Evolutionary conservation across 768 basidiomycete species (phyloP).

Genomic region (Suillus lakei): DNA sequence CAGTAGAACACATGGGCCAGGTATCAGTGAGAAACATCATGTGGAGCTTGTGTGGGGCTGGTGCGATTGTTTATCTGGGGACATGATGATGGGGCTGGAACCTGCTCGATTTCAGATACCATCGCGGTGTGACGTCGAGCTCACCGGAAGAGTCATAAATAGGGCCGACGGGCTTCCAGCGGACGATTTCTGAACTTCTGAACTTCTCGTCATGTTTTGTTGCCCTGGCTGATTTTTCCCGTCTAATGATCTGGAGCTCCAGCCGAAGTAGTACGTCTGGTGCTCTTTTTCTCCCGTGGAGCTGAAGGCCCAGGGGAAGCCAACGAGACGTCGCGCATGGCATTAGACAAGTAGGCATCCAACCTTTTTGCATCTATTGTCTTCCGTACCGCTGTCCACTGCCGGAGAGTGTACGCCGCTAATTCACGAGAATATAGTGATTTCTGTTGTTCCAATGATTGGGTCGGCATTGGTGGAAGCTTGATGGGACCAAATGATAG

Average conservation of each 20-base stretch:
- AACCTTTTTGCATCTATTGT: slow-evolving; percentile 15
- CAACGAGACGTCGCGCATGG: slow-evolving; percentile 1
- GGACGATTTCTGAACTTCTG: neutral
- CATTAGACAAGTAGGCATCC: slow-evolving; percentile 3
- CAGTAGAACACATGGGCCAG: neutral
- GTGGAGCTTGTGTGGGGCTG: too few species aligned
- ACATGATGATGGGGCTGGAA: neutral
- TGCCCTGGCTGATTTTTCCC: neutral
- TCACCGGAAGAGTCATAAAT: neutral
- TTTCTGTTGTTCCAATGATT: slow-evolving; percentile 10
- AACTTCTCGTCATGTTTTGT: neutral
- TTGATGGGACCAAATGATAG: neutral
- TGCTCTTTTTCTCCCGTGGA: neutral
- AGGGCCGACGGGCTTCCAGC: neutral
- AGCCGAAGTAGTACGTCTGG: neutral
- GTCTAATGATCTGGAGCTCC: neutral
- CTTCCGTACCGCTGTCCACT: slow-evolving; percentile 21
- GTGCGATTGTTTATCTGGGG: neutral
- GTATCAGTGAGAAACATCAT: neutral
- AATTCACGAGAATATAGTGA: slow-evolving; percentile 23
- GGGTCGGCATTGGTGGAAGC: slow-evolving; percentile 8
- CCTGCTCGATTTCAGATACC: slow-evolving; percentile 1
- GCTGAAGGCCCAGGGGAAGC: neutral
- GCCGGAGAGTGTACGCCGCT: slow-evolving; percentile 24
- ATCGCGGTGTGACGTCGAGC: neutral